Evolutionary conservation across 495 filamentous ascomycete genomes (phyloP), one percentile per base, ranked within the genome.

Genomic region (Hypomontagnella submonticulosa): DNA sequence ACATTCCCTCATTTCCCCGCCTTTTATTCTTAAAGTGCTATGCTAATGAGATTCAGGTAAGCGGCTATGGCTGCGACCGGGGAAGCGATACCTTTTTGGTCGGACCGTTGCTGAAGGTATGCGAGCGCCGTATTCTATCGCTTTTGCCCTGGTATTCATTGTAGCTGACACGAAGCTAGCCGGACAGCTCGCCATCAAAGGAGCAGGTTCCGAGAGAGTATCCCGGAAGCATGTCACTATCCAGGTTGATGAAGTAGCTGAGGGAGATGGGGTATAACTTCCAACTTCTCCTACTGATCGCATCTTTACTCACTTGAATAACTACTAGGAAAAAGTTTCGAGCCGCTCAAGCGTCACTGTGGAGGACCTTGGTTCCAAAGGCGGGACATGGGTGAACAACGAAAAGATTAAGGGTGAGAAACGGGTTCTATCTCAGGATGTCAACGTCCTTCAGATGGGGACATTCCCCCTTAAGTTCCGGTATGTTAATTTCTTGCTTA

Each of bases 181-280:
- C 65, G 88, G 87, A 76, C 69, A 85, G 74, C 78, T 82, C 77
- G 84, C 69, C 71, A 88, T 87, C 73, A 91, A 76, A 50, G 80
- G 92, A 57, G 89, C 55, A 10, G 71, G 69, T 5, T 55, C 66
- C 4, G 69, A 90, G 61, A 87, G 87, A 4, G 88, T 99, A 48
- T 99, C 95, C n/a, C 84, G 94, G 30, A 89, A 94, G 63, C 95
- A 99, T 74, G 79, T 97, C 67, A 87, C 88, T 27, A 87, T 99
- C 53, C 80, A 87, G 23, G 87, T 98, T 1, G 86, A 81, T 10
- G 62, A 76, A 0, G 89, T 95, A 4, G 75, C 80, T 32, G 76
- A 87, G 6, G 90, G 86, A 48, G 88, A 92, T 75, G 89, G 87
- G 53, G 91, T 96, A 85, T 47, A 83, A 4, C 32, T 15, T 48